A percentile compares a stretch with the other conserved stretches of the same genome.
Conservation (phyloP, 768 basidiomycete genomes). For the Mycena olivaceomarginata region DNA sequence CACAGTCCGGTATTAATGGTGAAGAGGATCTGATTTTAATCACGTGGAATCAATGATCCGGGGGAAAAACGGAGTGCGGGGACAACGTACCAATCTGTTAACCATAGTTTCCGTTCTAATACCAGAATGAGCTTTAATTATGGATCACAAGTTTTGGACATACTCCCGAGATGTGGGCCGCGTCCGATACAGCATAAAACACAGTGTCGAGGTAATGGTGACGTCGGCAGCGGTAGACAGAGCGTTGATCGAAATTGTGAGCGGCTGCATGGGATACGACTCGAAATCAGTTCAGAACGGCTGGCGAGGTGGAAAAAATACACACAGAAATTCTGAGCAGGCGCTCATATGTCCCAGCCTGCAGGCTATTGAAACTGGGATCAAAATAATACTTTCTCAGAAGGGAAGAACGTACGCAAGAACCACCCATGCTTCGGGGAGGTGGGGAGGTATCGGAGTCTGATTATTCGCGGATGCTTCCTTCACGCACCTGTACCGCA, state of each 20-base stretch:
- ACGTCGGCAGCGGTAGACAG: constrained; percentile 68
- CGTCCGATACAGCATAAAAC: constrained; percentile 65
- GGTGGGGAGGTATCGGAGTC: not conserved
- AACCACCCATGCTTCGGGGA: constrained; percentile 64
- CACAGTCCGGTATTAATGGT: constrained; percentile 72
- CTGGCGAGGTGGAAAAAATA: not conserved
- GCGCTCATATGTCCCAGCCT: constrained; percentile 59
- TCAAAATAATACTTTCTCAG: not conserved
- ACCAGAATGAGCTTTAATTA: constrained; percentile 17
- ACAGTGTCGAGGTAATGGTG: constrained; percentile 69
- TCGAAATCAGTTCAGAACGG: not conserved
- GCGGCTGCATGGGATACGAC: constrained; percentile 51
- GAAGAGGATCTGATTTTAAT: constrained; percentile 66
- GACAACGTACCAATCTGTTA: constrained; percentile 62
- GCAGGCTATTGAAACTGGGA: constrained; percentile 53
- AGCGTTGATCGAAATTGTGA: constrained; percentile 72
- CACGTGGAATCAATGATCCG: not conserved
- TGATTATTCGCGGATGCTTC: not conserved
- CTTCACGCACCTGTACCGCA: constrained; percentile 57
- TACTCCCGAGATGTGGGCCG: constrained; percentile 72
- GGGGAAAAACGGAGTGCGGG: not conserved
- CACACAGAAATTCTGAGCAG: constrained; percentile 60
- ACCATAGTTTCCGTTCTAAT: constrained; percentile 70
- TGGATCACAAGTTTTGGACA: not conserved
- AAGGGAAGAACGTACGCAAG: constrained; percentile 56